Percentiles rank a stretch among this genome's conserved stretches.
phyloP scores from a whole-genome alignment of 208 protist genomes.

The Leishmania lainsoni region DNA sequence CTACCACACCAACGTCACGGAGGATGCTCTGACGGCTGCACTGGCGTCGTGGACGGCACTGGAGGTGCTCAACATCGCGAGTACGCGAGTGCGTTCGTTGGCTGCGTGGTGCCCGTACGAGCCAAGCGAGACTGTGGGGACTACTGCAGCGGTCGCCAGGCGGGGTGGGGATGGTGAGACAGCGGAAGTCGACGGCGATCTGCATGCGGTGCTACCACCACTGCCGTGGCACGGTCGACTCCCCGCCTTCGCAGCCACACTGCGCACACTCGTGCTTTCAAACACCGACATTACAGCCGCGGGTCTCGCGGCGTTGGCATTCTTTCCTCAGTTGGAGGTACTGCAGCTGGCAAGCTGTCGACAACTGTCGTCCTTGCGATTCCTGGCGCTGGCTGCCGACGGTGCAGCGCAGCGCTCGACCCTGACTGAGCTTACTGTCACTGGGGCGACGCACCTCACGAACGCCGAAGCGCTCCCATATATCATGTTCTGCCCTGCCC shows the following conservation, averaged over 20 bases:
- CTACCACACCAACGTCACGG: slow-evolving; percentile 57
- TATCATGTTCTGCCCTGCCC: slow-evolving; percentile 28
- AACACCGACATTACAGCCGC: slow-evolving; percentile 42
- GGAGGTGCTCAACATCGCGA: slow-evolving; percentile 40
- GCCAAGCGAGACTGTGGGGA: neutral
- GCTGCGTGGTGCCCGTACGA: slow-evolving; percentile 27
- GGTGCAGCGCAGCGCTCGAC: neutral
- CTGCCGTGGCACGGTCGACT: slow-evolving; percentile 1
- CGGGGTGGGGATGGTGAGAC: neutral
- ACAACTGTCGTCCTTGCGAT: slow-evolving; percentile 29
- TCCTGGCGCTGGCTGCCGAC: slow-evolving; percentile 22
- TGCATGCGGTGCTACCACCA: neutral
- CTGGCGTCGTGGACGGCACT: slow-evolving; percentile 35
- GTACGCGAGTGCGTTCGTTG: slow-evolving; percentile 33
- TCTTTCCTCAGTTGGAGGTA: slow-evolving; percentile 38
- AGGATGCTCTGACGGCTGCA: slow-evolving; percentile 27
- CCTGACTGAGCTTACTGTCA: slow-evolving; percentile 39
- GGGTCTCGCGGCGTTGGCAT: slow-evolving; percentile 33
- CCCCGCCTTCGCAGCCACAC: slow-evolving; percentile 36
- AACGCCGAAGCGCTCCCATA: slow-evolving; percentile 26
- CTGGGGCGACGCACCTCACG: slow-evolving; percentile 28
- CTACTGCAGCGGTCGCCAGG: neutral
- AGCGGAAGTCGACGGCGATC: neutral
- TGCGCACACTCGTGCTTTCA: slow-evolving; percentile 45
- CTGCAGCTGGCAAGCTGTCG: slow-evolving; percentile 43